These are phyloP conservation scores for Fomitopsis pinicola DNA, from an alignment of 1,284 basidiomycete species.

Conservation along the genomic window DNA sequence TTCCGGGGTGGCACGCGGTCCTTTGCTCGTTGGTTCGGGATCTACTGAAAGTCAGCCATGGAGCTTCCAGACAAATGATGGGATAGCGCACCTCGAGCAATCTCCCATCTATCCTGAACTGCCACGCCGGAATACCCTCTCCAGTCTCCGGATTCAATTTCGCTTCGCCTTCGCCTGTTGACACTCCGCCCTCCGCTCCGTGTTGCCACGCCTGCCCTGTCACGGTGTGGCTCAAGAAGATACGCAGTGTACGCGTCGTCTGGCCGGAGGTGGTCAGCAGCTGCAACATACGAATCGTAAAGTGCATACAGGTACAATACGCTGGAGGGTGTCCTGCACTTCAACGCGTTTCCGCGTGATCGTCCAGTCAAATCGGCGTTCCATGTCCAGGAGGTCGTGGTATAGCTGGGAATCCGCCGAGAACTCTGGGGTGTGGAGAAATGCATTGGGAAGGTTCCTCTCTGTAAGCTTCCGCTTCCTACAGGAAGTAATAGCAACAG, in stretches of 20 bases:
- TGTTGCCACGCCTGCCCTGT: slow-evolving; percentile 85
- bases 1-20: slow-evolving; percentile 71
- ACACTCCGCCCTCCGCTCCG: slow-evolving; percentile 26
- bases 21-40: slow-evolving; percentile 56
- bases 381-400: slow-evolving; percentile 81
- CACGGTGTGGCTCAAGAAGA: slow-evolving; percentile 88
- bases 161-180: slow-evolving; percentile 18
- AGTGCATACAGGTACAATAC: slow-evolving; percentile 51
- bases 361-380: slow-evolving; percentile 94
- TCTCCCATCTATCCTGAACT: slow-evolving; percentile 85
- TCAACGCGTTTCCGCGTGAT: slow-evolving; percentile 89
- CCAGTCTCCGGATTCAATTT: slow-evolving; percentile 53
- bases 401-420: slow-evolving; percentile 85
- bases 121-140: slow-evolving; percentile 88
- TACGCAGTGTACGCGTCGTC: slow-evolving; percentile 82
- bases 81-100: slow-evolving; percentile 64
- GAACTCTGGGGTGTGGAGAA: slow-evolving; percentile 66
- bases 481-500: not conserved
- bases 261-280: slow-evolving; percentile 26
- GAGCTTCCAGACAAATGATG: not conserved
- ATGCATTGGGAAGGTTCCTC: slow-evolving; percentile 70
- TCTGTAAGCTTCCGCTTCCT: slow-evolving; percentile 81
- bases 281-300: not conserved
- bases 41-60: slow-evolving; percentile 32
- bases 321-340: slow-evolving; percentile 75